phyloP scores from a whole-genome alignment of 1,139 yeast genomes.

The Lodderomyces margitis region DNA sequence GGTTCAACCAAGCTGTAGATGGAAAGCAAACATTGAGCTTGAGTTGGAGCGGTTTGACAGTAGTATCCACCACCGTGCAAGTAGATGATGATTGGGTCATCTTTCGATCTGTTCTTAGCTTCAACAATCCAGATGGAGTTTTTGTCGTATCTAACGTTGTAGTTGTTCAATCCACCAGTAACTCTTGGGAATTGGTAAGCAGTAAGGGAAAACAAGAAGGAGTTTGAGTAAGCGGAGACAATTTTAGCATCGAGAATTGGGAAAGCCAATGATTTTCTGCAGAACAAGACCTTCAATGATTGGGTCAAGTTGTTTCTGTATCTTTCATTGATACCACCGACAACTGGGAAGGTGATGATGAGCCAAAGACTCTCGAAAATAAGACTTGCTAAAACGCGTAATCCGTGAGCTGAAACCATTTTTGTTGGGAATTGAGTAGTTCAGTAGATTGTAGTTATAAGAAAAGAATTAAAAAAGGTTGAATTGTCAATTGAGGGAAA shows the following conservation, averaged over 20 bases:
- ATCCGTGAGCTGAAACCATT: slow-evolving; percentile 4
- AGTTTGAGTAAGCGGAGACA: slow-evolving; percentile 6
- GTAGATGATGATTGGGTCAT: slow-evolving; percentile 38
- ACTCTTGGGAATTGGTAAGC: slow-evolving; percentile 8
- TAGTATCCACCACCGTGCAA: slow-evolving; percentile 47
- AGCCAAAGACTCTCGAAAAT: background rate
- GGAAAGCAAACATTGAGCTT: slow-evolving; percentile 29
- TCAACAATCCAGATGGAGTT: slow-evolving; percentile 39
- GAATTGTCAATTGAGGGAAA: too few species aligned
- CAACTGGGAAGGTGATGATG: slow-evolving; percentile 8
- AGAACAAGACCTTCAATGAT: slow-evolving; percentile 10
- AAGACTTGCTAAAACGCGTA: slow-evolving; percentile 2
- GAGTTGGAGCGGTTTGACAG: slow-evolving; percentile 33
- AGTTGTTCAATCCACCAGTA: slow-evolving; percentile 23
- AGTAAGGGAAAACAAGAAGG: slow-evolving; percentile 8
- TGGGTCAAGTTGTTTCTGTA: slow-evolving; percentile 8
- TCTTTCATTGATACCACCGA: slow-evolving; percentile 12
- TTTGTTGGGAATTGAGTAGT: too few species aligned
- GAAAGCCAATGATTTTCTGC: slow-evolving; percentile 10
- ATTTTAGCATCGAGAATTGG: slow-evolving; percentile 12
- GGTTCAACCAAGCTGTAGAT: slow-evolving; percentile 30
- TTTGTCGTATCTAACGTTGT: slow-evolving; percentile 32
- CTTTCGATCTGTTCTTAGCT: slow-evolving; percentile 21
- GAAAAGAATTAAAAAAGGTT: too few species aligned
- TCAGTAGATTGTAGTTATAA: too few species aligned